These are phyloP conservation scores for Strigomonas culicis DNA, from an alignment of 208 protist genomes.

Conservation along the genomic window DNA sequence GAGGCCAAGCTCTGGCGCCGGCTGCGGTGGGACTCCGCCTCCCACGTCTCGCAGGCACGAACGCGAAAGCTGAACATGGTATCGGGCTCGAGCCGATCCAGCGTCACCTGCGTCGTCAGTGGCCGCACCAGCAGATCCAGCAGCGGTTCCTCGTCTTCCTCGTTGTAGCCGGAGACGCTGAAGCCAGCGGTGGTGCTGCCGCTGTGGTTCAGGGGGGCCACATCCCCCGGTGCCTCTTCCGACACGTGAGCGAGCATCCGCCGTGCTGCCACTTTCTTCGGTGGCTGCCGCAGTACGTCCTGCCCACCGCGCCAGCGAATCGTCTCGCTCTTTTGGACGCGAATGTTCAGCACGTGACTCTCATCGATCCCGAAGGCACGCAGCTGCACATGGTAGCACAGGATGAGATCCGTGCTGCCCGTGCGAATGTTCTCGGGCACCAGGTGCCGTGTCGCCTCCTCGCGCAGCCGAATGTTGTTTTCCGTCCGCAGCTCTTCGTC, in stretches of 20 bases:
- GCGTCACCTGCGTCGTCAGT: slow-evolving; percentile 26
- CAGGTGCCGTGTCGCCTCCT: slow-evolving; percentile 70
- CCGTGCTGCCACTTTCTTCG: neutral
- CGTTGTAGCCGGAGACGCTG: neutral
- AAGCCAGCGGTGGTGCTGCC: neutral
- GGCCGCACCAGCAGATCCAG: slow-evolving; percentile 47
- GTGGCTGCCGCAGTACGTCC: neutral
- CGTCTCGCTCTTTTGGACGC: neutral
- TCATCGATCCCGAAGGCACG: neutral
- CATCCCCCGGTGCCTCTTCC: neutral
- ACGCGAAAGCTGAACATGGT: slow-evolving; percentile 39
- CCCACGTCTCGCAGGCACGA: slow-evolving; percentile 34
- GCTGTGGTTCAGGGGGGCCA: neutral
- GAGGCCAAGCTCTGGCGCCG: slow-evolving; percentile 1
- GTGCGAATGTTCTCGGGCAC: slow-evolving; percentile 55
- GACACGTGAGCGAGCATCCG: neutral
- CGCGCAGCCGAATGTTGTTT: slow-evolving; percentile 67
- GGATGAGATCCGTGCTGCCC: slow-evolving; percentile 49
- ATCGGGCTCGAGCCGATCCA: slow-evolving; percentile 36
- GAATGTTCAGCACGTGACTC: neutral
- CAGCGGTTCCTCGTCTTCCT: slow-evolving; percentile 15
- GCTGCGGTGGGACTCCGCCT: neutral
- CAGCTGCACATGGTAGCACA: slow-evolving; percentile 28
- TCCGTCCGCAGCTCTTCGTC: slow-evolving; percentile 55
- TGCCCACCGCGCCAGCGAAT: neutral